A percentile compares a stretch with the other conserved stretches of the same genome.
Evolutionary conservation across 306 rosid genomes (phyloP).

Genomic region (Prunus mira): DNA sequence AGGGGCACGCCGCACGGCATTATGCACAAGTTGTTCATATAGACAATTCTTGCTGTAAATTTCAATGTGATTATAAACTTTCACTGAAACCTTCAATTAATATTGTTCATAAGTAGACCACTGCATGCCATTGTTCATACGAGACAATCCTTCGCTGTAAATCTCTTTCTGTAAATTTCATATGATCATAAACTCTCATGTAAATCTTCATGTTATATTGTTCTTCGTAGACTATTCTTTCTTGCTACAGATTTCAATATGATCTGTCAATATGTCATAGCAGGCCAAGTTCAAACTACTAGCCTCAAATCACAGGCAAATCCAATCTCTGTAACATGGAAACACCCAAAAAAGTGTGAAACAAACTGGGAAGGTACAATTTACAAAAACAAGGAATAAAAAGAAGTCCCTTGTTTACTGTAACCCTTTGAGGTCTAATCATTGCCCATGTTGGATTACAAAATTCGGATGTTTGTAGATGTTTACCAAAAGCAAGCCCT

Average conservation of each 20-base stretch:
- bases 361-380: conserved; percentile 1
- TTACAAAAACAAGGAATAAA: background rate
- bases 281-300: background rate
- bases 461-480: conserved; percentile 23
- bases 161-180: no score
- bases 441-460: conserved; percentile 29
- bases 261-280: background rate
- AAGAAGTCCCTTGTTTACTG: background rate
- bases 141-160: no score
- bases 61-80: background rate
- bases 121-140: no score
- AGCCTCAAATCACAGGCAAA: background rate
- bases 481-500: conserved; percentile 16
- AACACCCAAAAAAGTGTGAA: background rate
- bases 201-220: background rate
- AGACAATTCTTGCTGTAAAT: background rate
- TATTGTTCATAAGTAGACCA: background rate
- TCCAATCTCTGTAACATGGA: background rate
- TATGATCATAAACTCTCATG: background rate
- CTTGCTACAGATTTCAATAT: background rate
- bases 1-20: background rate
- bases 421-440: conserved; percentile 17
- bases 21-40: background rate
- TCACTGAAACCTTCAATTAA: background rate
- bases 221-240: background rate